These are phyloP conservation scores for Aureobasidium sp. DNA, from an alignment of 2,329 filamentous ascomycete species.

Conservation along the genomic window DNA sequence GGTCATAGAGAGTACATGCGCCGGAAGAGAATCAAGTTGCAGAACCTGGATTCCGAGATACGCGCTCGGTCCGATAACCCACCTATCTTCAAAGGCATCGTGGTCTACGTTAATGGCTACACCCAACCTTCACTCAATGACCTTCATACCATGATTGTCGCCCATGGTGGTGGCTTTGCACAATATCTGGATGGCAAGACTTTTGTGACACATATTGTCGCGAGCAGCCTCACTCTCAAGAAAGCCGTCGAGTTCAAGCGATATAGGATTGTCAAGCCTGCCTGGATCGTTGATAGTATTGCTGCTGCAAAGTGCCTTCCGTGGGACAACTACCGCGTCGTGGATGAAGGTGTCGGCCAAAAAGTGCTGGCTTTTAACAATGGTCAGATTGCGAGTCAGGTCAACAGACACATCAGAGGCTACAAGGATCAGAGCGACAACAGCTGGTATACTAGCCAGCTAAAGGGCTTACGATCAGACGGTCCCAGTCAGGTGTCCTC, in stretches of 20 bases:
- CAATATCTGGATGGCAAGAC: constrained; percentile 96
- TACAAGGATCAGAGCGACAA: constrained; percentile 75
- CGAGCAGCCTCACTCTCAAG: constrained; percentile 81
- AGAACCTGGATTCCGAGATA: constrained; percentile 82
- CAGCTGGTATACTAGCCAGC: constrained; percentile 74
- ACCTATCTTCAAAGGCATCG: constrained; percentile 81
- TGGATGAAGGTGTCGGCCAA: constrained; percentile 78
- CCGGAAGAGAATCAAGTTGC: constrained; percentile 92
- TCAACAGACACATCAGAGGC: constrained; percentile 50
- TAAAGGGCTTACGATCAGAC: constrained; percentile 30
- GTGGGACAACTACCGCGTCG: constrained; percentile 76
- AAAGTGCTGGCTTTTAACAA: constrained; percentile 59
- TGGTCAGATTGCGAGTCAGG: constrained; percentile 59
- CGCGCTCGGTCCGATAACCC: constrained; percentile 66
- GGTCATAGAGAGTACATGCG: constrained; percentile 89
- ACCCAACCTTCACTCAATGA: constrained; percentile 88
- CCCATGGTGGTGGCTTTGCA: constrained; percentile 87
- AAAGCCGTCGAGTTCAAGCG: constrained; percentile 80
- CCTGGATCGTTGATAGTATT: constrained; percentile 89
- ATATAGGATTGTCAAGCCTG: constrained; percentile 88
- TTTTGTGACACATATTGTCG: constrained; percentile 90
- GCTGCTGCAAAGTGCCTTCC: constrained; percentile 70
- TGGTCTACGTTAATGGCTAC: constrained; percentile 89
- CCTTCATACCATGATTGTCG: constrained; percentile 79
- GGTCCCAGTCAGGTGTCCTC: not conserved